phyloP scores from a whole-genome alignment of 257 asterid species.

The Penstemon newberryi region DNA sequence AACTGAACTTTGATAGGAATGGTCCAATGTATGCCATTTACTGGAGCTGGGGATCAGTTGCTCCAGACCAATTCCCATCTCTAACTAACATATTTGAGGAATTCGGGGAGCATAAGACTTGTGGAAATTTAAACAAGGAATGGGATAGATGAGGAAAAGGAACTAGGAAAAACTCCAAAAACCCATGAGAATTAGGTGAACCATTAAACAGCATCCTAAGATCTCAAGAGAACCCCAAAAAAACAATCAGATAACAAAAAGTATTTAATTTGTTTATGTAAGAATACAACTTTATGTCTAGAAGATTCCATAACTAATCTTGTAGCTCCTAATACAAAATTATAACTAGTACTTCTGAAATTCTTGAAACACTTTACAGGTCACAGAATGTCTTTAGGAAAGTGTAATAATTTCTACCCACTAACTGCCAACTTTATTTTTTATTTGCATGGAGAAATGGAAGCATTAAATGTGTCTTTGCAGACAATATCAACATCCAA shows the following conservation, averaged over 20 bases:
- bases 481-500: slow-evolving; percentile 20
- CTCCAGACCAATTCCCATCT: too few relatives aligned
- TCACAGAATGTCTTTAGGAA: neutral
- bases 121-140: neutral
- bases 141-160: neutral
- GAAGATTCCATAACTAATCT: neutral
- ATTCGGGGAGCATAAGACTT: neutral
- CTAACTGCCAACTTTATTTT: neutral
- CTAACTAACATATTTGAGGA: too few relatives aligned
- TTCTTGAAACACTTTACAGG: neutral
- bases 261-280: neutral
- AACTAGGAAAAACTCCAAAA: neutral
- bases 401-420: neutral
- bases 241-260: neutral
- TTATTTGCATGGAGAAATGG: slow-evolving; percentile 10
- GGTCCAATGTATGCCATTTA: neutral
- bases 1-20: neutral
- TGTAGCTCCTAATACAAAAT: neutral
- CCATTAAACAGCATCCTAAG: neutral
- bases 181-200: neutral
- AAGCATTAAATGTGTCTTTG: slow-evolving; percentile 10
- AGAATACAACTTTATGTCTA: neutral
- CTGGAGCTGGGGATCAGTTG: too few relatives aligned
- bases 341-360: neutral
- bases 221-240: slow-evolving; percentile 2